Evolutionary conservation across 106 monocot species (phyloP).

Genomic region (Narthecium ossifragum): DNA sequence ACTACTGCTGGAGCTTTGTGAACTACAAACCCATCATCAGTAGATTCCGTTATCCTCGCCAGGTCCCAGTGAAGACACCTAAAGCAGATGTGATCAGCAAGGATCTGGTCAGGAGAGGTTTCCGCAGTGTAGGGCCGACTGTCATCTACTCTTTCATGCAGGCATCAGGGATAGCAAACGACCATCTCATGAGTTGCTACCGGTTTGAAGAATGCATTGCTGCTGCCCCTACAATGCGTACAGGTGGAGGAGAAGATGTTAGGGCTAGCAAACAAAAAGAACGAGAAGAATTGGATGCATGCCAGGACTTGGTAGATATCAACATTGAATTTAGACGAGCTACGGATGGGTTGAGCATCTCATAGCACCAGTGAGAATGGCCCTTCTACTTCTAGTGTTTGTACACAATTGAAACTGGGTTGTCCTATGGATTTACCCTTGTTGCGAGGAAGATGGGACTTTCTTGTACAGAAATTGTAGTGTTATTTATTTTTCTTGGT

Average conservation of each 20-base stretch:
- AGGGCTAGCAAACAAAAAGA: background rate
- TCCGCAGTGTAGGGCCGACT: background rate
- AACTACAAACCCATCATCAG: background rate
- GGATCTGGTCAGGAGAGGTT: constrained; percentile 1
- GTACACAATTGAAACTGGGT: too few relatives aligned
- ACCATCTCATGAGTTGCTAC: constrained; percentile 1
- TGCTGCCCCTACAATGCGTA: background rate
- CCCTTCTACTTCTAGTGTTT: too few relatives aligned
- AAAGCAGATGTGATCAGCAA: constrained; percentile 6
- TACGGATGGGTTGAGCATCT: background rate
- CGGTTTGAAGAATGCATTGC: background rate
- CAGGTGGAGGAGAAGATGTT: background rate
- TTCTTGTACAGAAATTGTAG: too few relatives aligned
- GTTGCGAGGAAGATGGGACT: too few relatives aligned
- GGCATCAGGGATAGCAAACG: background rate
- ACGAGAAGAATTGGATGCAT: background rate
- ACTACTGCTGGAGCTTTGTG: constrained; percentile 6
- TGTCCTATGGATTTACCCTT: too few relatives aligned
- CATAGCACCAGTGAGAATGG: too few relatives aligned
- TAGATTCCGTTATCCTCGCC: background rate
- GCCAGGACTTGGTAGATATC: background rate
- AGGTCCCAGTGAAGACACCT: background rate
- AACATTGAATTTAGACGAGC: background rate
- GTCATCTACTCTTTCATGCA: constrained; percentile 6
- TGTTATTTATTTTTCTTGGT: too few relatives aligned